Conservation (phyloP, 1,284 basidiomycete genomes). For the Ceratobasidium sp. region DNA sequence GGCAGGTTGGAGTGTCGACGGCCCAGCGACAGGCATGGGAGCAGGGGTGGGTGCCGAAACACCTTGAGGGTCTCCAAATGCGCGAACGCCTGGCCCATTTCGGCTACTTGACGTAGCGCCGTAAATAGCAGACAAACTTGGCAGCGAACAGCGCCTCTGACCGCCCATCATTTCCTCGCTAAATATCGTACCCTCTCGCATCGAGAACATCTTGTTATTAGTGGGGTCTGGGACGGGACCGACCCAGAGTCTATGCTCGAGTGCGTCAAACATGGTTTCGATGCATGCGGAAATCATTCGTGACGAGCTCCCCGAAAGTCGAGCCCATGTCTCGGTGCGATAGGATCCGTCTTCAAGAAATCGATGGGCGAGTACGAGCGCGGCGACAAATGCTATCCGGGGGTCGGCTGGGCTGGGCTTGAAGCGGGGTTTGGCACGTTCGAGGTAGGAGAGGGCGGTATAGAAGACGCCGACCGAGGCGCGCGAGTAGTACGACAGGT, state of each 20-base stretch:
- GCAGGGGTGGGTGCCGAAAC: background rate
- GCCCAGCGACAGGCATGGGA: background rate
- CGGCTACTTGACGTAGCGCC: background rate
- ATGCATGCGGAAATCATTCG: slow-evolving; percentile 31
- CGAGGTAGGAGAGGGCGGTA: slow-evolving; percentile 24
- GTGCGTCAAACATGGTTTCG: slow-evolving; percentile 34
- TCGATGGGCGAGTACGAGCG: slow-evolving; percentile 27
- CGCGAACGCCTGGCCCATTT: background rate
- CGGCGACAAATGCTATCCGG: slow-evolving; percentile 26
- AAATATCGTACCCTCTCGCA: slow-evolving; percentile 34
- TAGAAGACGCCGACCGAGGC: slow-evolving; percentile 26
- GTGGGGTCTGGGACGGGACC: slow-evolving; percentile 4
- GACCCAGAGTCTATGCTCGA: slow-evolving; percentile 34
- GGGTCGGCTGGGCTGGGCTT: slow-evolving; percentile 8
- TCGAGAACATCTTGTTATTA: slow-evolving; percentile 30
- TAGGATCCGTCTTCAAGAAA: slow-evolving; percentile 34
- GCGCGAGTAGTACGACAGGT: slow-evolving; percentile 31
- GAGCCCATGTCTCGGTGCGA: slow-evolving; percentile 33
- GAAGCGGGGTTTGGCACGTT: slow-evolving; percentile 26
- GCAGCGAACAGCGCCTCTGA: slow-evolving; percentile 25
- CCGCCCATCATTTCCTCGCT: slow-evolving; percentile 30
- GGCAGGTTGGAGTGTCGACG: background rate
- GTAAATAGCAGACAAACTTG: slow-evolving; percentile 25
- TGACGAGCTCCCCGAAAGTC: slow-evolving; percentile 8
- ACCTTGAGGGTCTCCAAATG: slow-evolving; percentile 28